Conservation (phyloP, 148 eudicot species). For the Vaccinium darrowii region DNA sequence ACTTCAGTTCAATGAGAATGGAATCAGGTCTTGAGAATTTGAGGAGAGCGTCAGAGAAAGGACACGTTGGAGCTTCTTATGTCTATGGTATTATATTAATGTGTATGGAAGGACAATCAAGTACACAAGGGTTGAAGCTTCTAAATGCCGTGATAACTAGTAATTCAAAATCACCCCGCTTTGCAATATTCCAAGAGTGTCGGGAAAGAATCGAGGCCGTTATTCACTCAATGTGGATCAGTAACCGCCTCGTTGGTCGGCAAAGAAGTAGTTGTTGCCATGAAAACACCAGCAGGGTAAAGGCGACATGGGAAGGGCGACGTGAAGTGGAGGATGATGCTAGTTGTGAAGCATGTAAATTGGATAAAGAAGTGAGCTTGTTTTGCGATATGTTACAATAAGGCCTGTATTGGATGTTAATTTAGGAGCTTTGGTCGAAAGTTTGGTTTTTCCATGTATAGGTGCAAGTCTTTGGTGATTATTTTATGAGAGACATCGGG, state of each 20-base stretch:
- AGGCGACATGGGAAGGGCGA: background rate
- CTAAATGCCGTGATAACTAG: background rate
- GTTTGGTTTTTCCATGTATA: background rate
- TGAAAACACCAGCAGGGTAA: no score
- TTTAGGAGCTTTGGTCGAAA: background rate
- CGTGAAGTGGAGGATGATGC: background rate
- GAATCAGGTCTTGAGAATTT: conserved; percentile 26
- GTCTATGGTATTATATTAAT: conserved; percentile 24
- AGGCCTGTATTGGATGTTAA: background rate
- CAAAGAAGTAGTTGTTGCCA: background rate
- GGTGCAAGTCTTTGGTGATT: background rate
- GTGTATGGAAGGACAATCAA: conserved; percentile 11
- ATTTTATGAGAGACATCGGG: background rate
- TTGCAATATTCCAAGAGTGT: conserved; percentile 10
- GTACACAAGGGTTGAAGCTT: background rate
- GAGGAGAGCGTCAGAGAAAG: conserved; percentile 20
- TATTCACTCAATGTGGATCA: conserved; percentile 14
- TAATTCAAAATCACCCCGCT: background rate
- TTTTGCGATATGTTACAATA: background rate
- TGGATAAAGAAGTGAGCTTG: background rate
- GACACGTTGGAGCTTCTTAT: conserved; percentile 26
- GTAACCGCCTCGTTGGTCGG: background rate
- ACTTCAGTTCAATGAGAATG: conserved; percentile 16
- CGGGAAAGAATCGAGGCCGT: conserved; percentile 2
- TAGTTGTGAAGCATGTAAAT: background rate